Conservation (phyloP, 1,139 yeast genomes). For the Pichia sp. region DNA sequence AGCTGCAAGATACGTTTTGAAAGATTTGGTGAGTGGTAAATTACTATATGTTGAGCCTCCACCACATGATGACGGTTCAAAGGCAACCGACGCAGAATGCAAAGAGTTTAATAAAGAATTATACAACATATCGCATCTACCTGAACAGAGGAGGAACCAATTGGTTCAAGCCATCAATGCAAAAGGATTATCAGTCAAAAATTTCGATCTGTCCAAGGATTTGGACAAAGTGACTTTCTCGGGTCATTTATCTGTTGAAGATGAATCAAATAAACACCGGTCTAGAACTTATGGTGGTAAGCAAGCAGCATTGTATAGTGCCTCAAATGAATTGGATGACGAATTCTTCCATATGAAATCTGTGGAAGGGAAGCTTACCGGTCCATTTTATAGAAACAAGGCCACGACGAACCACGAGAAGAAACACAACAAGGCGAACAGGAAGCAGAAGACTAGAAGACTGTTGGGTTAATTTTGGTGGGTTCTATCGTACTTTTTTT, state of each 20-base stretch:
- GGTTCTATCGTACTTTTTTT: not conserved
- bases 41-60: slow-evolving; percentile 85
- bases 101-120: slow-evolving; percentile 67
- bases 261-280: slow-evolving; percentile 37
- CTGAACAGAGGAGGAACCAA: slow-evolving; percentile 77
- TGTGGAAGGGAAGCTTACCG: slow-evolving; percentile 57
- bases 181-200: slow-evolving; percentile 48
- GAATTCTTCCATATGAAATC: slow-evolving; percentile 72
- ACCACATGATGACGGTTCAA: slow-evolving; percentile 53
- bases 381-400: slow-evolving; percentile 66
- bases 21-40: slow-evolving; percentile 93
- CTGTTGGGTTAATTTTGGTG: not conserved
- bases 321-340: slow-evolving; percentile 74
- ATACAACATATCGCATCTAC: slow-evolving; percentile 59
- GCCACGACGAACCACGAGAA: slow-evolving; percentile 38
- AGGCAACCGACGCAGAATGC: slow-evolving; percentile 48
- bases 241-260: slow-evolving; percentile 57
- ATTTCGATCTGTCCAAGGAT: slow-evolving; percentile 65
- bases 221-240: slow-evolving; percentile 73
- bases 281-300: slow-evolving; percentile 64
- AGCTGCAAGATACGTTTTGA: slow-evolving; percentile 86
- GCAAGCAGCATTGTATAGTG: slow-evolving; percentile 72
- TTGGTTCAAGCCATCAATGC: slow-evolving; percentile 54
- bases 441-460: slow-evolving; percentile 39
- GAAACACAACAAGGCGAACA: slow-evolving; percentile 77